Evolutionary conservation across 2,329 filamentous ascomycete species (phyloP).

Genomic region (Colletotrichum theobromicola): DNA sequence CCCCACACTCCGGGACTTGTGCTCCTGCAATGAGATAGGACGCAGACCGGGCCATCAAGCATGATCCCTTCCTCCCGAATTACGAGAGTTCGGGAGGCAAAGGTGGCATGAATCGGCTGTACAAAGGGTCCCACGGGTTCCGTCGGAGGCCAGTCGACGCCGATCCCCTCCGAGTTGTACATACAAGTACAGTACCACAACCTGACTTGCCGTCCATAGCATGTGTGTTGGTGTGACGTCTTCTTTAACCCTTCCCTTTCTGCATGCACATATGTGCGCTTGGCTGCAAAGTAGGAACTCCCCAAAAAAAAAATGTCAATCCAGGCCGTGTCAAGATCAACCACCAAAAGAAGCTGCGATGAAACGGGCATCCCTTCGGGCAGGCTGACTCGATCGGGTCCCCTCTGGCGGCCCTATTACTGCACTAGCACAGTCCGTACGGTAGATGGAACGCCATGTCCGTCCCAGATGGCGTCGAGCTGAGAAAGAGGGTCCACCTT

Average conservation of each 20-base stretch:
- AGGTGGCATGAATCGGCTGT: not conserved
- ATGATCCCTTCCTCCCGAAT: not conserved
- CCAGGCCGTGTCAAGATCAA: not conserved
- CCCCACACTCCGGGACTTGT: not conserved
- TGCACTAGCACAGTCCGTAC: not conserved
- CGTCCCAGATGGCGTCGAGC: not conserved
- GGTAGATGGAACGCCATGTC: not conserved
- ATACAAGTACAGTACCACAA: no score
- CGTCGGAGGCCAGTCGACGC: not conserved
- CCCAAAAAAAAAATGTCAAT: not conserved
- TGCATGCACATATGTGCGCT: not conserved
- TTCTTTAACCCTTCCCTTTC: not conserved
- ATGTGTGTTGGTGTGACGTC: not conserved
- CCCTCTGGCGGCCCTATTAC: not conserved
- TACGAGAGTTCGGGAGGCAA: not conserved
- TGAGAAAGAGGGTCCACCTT: not conserved
- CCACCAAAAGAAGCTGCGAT: not conserved
- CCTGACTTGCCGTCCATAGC: not conserved
- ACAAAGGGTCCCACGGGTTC: not conserved
- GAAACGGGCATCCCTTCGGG: not conserved
- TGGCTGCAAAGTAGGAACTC: not conserved
- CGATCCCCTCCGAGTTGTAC: not conserved
- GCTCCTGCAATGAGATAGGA: not conserved
- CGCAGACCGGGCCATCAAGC: not conserved
- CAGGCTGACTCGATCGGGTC: not conserved